Base-by-base conservation (phyloP, 768 basidiomycete genomes). In the Psilocybe cyanescens region DNA sequence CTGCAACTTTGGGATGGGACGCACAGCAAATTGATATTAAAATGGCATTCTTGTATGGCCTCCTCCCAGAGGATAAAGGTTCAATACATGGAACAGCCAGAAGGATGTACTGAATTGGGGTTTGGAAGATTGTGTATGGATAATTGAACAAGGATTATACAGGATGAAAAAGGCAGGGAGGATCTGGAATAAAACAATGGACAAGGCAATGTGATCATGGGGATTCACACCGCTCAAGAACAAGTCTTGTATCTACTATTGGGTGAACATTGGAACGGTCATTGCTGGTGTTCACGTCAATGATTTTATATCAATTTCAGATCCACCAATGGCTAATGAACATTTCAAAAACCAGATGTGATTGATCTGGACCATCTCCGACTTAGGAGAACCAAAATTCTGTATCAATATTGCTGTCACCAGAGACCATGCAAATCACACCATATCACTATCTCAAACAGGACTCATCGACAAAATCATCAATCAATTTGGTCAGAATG, bases 381-480 rank as follows among this genome's bases (percentile, higher is more conserved):
- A 77, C 30, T 68, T 78, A 0, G 77, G 76, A 0, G 67, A 74
- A 4, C 61, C 71, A 1, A 60, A 61, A 67, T 2, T 75, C 69
- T 48, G 60, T 67, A 54, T 84, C 1, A 79, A 80, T 1, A 78
- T 83, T 24, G 71, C 67, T 7, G 71, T 81, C 33, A 50, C 67
- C 12, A 68, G 72, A 0, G 71, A 80, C 28, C 63, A 63, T 6
- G 12, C 47, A 2, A 41, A 50, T 3, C 55, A 62, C 48, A 65
- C 64, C 0, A 54, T 74, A 7, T 55, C 50, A n/a, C 33, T 76
- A 1, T 65, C 65, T 3, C 69, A 70, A 39, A 70, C 57, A 0
- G 65, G 64, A 24, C 58, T 78, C 58, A 71, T 78, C 29, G 68
- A 75, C 19, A 53, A 58, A 0, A 68, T 79, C 54, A 57, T 79